phyloP scores from a whole-genome alignment of 768 basidiomycete species.

The Epithele typhae region DNA sequence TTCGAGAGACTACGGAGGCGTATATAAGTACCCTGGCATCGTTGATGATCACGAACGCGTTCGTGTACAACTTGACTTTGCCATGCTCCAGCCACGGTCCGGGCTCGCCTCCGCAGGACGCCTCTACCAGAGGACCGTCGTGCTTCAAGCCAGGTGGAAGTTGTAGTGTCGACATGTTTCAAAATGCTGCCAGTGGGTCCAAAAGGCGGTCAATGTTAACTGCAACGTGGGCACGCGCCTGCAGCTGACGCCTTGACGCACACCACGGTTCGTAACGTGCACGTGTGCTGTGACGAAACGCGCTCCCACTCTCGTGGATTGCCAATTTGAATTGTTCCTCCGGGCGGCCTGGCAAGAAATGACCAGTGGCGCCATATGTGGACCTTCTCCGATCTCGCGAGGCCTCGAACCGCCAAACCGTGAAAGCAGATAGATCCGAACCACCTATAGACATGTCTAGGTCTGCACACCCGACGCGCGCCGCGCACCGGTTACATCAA shows the following conservation, averaged over 20 bases:
- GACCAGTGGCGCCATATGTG: too few relatives aligned
- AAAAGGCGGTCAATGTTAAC: too few relatives aligned
- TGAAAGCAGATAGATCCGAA: too few relatives aligned
- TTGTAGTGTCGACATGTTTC: neutral
- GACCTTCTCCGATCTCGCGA: too few relatives aligned
- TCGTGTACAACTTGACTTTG: constrained; percentile 53
- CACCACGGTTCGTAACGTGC: constrained; percentile 5
- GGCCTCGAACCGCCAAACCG: too few relatives aligned
- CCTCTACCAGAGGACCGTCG: constrained; percentile 2
- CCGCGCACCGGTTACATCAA: too few relatives aligned
- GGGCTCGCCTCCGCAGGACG: constrained; percentile 3
- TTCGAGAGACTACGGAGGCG: neutral
- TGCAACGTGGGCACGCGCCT: neutral
- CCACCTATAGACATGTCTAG: too few relatives aligned
- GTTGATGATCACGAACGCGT: constrained; percentile 57
- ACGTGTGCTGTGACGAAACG: constrained; percentile 10
- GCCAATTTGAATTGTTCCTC: too few relatives aligned
- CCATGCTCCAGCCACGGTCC: constrained; percentile 44
- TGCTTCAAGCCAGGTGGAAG: constrained; percentile 9
- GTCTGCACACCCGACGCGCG: too few relatives aligned
- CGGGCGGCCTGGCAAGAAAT: too few relatives aligned
- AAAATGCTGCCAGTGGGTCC: too few relatives aligned
- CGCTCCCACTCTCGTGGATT: too few relatives aligned
- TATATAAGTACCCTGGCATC: constrained; percentile 25
- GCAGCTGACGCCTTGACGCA: neutral